Conservation (phyloP, 2,329 filamentous ascomycete species). For the Exophiala aquamarina region DNA sequence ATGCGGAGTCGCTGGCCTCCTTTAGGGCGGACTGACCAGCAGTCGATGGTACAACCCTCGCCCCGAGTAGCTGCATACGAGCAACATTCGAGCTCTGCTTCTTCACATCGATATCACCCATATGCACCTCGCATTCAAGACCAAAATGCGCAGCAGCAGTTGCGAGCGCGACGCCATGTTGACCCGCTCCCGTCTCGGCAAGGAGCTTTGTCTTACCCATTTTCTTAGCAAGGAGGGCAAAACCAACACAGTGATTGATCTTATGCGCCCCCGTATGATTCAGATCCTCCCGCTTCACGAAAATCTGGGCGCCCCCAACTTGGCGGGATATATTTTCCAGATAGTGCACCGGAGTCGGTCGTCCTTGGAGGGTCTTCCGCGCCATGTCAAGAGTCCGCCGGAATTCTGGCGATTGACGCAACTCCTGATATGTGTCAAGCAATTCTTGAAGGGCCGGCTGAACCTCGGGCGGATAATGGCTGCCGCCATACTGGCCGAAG, state of each 20-base stretch:
- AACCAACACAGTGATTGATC: slow-evolving; percentile 89
- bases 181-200: slow-evolving; percentile 84
- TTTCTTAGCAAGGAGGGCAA: slow-evolving; percentile 73
- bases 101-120: slow-evolving; percentile 87
- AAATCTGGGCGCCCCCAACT: slow-evolving; percentile 81
- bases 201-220: slow-evolving; percentile 89
- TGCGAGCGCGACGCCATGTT: slow-evolving; percentile 87
- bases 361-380: slow-evolving; percentile 21
- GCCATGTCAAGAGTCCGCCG: slow-evolving; percentile 13
- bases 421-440: slow-evolving; percentile 16
- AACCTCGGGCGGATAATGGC: no score
- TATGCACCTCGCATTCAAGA: slow-evolving; percentile 89
- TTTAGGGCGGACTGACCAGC: slow-evolving; percentile 72
- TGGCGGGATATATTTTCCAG: slow-evolving; percentile 72
- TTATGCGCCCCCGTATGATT: slow-evolving; percentile 93
- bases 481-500: no score
- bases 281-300: slow-evolving; percentile 85
- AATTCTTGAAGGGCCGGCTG: slow-evolving; percentile 9
- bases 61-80: slow-evolving; percentile 83
- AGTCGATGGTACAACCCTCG: slow-evolving; percentile 78
- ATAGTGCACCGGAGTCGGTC: slow-evolving; percentile 35
- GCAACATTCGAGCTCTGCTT: slow-evolving; percentile 88
- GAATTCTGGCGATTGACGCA: slow-evolving; percentile 19
- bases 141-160: slow-evolving; percentile 89
- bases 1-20: slow-evolving; percentile 80